Evolutionary conservation across 768 basidiomycete genomes (phyloP), one percentile per base, ranked within the genome.

Genomic region (Lactarius evosmus): DNA sequence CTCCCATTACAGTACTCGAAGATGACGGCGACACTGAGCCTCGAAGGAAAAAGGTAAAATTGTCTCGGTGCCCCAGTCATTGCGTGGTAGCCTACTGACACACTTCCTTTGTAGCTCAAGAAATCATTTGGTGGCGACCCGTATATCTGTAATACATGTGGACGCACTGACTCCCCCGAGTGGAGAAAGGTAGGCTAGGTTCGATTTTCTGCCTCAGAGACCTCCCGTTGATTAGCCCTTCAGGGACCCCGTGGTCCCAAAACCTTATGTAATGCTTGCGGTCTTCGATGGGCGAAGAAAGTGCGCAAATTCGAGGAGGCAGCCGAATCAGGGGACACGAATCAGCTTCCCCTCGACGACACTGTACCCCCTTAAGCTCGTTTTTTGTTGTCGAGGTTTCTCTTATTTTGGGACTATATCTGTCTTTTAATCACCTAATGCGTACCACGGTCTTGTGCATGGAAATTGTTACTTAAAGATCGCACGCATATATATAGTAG

Each of bases 201-300:
- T 38, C 29, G 9, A 4, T 4, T 22, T 25, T 7, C 27, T 32
- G 17, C 36, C 46, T 38, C 36, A 7, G 25, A 7, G 34, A 32
- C 36, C 19, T 7, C 44, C 49, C 27, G n/a, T 58, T 60, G 34
- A 53, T 56, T 6, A 17, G 27, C 29, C 33, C 51, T 8, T 6
- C 67, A 91, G 91, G 96, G 96, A 12, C 96, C 96, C 1, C 81
- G 85, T 60, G 96, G 96, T 38, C 94, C 96, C 1, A 99, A 98
- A 78, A 97, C 96, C n/a, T 77, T 98, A 5, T 98, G 96, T 79
- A 97, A 98, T 75, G 95, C 95, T 2, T 97, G 96, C 68, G 95
- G 95, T 29, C 76, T 98, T 44, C 83, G 95, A 59, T 96, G 93
- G 92, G 95, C 95, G 32, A 96, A 97, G 76, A 76, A 83, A 65